Evolutionary conservation across 1,284 basidiomycete genomes (phyloP).

Genomic region (Ustilago xerochloae): DNA sequence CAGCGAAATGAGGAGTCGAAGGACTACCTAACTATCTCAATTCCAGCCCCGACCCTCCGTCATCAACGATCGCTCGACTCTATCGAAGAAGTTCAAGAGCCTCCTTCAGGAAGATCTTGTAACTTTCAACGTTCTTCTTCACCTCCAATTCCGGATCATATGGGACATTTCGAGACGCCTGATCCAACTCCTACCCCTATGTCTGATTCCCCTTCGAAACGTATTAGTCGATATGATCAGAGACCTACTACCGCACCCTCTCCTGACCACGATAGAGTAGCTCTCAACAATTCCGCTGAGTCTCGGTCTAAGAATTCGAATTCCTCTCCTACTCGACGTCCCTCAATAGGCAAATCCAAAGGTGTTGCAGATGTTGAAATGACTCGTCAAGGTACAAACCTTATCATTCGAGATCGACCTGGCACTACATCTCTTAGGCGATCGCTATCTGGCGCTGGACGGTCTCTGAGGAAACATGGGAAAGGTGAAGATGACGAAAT

Average conservation of each 20-base stretch:
- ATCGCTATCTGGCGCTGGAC: conserved; percentile 20
- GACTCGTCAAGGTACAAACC: conserved; percentile 20
- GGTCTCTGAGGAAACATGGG: conserved; percentile 8
- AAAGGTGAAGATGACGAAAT: conserved; percentile 10
- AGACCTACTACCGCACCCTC: neutral
- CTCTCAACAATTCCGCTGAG: too few species aligned
- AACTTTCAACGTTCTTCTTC: neutral
- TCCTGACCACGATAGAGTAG: too few species aligned
- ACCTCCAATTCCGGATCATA: neutral
- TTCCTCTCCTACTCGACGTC: neutral
- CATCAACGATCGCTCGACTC: conserved; percentile 31
- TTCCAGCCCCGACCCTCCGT: neutral
- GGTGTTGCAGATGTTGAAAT: conserved; percentile 39
- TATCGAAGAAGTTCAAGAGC: conserved; percentile 36
- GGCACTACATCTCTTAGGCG: conserved; percentile 10
- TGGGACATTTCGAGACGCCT: neutral
- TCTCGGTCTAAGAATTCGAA: too few species aligned
- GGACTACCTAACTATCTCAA: conserved; percentile 1
- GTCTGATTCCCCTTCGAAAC: too few species aligned
- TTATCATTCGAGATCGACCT: conserved; percentile 23
- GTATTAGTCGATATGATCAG: neutral
- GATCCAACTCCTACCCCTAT: neutral
- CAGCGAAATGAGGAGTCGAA: too few species aligned
- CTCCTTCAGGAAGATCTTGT: conserved; percentile 1
- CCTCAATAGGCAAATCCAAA: too few species aligned